Percentiles rank a stretch among this genome's conserved stretches.
These are phyloP conservation scores for Leishmania mexicana DNA, from an alignment of 208 protist species.

Conservation along the genomic window DNA sequence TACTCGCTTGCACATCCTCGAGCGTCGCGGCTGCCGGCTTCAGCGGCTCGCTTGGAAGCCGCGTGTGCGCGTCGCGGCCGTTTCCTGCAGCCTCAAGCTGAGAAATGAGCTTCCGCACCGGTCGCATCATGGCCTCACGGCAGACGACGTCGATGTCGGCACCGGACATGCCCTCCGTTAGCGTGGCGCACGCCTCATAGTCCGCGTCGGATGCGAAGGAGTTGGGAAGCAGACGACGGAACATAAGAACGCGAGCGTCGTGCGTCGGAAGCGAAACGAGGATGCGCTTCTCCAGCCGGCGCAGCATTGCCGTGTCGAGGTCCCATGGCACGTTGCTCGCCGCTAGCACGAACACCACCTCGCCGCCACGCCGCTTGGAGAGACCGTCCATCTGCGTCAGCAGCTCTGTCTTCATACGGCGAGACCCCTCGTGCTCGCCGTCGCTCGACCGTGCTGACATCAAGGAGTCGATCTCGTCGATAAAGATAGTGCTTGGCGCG, in stretches of 20 bases:
- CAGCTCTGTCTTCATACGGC: conserved; percentile 95
- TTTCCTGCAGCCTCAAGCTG: conserved; percentile 57
- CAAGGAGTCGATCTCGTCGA: conserved; percentile 99
- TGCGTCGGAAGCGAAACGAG: conserved; percentile 87
- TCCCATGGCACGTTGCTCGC: conserved; percentile 95
- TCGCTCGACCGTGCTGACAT: conserved; percentile 95
- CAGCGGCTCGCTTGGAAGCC: conserved; percentile 38
- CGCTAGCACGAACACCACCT: conserved; percentile 92
- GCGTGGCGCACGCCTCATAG: conserved; percentile 62
- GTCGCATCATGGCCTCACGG: conserved; percentile 92
- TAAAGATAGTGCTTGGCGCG: conserved; percentile 98
- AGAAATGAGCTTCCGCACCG: conserved; percentile 88
- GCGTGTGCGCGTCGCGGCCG: conserved; percentile 4
- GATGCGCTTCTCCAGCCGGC: conserved; percentile 92
- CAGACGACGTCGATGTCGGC: conserved; percentile 93
- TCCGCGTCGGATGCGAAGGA: conserved; percentile 33
- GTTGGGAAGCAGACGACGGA: conserved; percentile 56
- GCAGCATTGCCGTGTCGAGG: conserved; percentile 93
- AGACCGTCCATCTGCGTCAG: conserved; percentile 94
- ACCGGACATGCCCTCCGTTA: conserved; percentile 88
- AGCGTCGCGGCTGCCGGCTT: conserved; percentile 59
- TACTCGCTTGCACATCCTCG: conserved; percentile 79
- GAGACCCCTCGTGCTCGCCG: conserved; percentile 91
- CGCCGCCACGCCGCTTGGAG: conserved; percentile 68
- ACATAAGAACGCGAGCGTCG: conserved; percentile 69